Percentiles rank a stretch among this genome's conserved stretches.
Conservation (phyloP, 352 stramenopile genomes). For the Phytopythium helicoides region DNA sequence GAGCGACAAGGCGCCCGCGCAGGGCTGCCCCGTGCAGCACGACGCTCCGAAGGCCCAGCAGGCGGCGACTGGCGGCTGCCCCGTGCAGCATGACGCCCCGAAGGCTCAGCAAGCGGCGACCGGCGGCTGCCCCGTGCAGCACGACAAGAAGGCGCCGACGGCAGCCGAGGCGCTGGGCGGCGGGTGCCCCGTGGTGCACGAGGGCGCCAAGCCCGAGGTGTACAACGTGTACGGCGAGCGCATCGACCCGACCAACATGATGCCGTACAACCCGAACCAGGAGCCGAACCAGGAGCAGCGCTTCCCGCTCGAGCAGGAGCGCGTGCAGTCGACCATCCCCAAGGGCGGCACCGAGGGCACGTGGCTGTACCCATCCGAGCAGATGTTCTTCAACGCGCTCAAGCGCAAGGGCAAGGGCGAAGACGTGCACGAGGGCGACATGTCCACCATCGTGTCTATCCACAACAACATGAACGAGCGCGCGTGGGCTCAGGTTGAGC, state of each 20-base stretch:
- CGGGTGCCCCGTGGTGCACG: constrained; percentile 58
- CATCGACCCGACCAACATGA: constrained; percentile 98
- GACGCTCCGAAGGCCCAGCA: constrained; percentile 13
- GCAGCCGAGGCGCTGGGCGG: constrained; percentile 22
- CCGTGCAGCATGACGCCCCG: constrained; percentile 55
- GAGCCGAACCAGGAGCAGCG: constrained; percentile 90
- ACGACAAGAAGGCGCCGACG: constrained; percentile 29
- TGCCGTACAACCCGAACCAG: constrained; percentile 96
- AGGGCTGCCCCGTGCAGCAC: constrained; percentile 41
- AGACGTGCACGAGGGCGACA: constrained; percentile 93
- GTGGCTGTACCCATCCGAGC: constrained; percentile 97
- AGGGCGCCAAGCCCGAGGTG: constrained; percentile 43
- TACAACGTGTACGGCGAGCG: constrained; percentile 98
- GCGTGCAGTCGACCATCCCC: constrained; percentile 95
- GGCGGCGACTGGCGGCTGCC: constrained; percentile 48
- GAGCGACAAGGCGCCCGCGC: not conserved
- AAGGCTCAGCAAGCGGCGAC: constrained; percentile 14
- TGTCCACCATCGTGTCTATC: constrained; percentile 96
- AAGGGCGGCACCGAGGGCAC: constrained; percentile 94
- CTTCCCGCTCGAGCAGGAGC: constrained; percentile 88
- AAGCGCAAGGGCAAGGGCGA: constrained; percentile 96
- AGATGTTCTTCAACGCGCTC: constrained; percentile 99
- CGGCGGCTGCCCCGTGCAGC: constrained; percentile 70
- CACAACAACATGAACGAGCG: constrained; percentile 99
- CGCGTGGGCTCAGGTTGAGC: constrained; percentile 95